Conservation (phyloP, 2,329 filamentous ascomycete species). For the Drechslerella coelobrocha region DNA sequence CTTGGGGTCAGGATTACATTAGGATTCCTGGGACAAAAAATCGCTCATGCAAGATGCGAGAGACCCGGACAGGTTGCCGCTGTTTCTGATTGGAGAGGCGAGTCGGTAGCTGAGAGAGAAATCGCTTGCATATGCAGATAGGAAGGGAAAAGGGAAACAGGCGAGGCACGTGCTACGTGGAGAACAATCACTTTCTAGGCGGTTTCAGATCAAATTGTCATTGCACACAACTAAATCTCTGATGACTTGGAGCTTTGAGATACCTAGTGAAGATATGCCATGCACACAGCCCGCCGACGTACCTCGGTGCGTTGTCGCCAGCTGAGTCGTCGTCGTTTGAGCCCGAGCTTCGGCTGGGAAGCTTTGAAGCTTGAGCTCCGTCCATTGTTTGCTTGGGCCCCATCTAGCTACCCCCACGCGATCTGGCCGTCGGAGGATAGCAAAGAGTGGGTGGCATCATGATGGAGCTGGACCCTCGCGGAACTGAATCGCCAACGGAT, state of each 20-base stretch:
- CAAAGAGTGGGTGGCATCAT: no score
- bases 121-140: conserved; percentile 49
- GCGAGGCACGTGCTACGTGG: conserved; percentile 50
- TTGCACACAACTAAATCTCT: not conserved
- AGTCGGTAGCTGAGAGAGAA: conserved; percentile 50
- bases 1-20: not conserved
- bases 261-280: not conserved
- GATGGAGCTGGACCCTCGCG: conserved; percentile 7
- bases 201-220: conserved; percentile 40
- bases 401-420: conserved; percentile 17
- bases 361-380: conserved; percentile 17
- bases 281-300: conserved; percentile 10
- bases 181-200: conserved; percentile 16
- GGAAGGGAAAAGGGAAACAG: conserved; percentile 29
- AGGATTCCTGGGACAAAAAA: conserved; percentile 29
- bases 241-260: not conserved
- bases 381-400: conserved; percentile 6
- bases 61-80: conserved; percentile 48
- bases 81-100: conserved; percentile 47
- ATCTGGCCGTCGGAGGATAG: conserved; percentile 28
- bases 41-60: conserved; percentile 51
- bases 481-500: no score
- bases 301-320: conserved; percentile 27
- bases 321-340: conserved; percentile 16
- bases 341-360: not conserved